These are phyloP conservation scores for Lecanicillium sp. DNA, from an alignment of 2,329 filamentous ascomycete genomes.

Conservation along the genomic window DNA sequence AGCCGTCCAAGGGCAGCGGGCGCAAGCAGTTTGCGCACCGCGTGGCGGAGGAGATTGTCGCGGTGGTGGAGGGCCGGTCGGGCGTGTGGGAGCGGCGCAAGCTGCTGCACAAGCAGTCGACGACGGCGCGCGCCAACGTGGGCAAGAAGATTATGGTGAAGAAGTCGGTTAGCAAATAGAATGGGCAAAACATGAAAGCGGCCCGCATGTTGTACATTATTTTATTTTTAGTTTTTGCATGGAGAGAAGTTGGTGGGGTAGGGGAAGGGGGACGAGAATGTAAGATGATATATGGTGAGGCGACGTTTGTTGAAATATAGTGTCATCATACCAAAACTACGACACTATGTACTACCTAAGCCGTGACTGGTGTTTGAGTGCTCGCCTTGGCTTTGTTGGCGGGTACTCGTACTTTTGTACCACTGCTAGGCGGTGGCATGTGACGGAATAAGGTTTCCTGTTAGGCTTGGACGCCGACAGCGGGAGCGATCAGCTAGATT, in stretches of 20 bases:
- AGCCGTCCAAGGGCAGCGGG: conserved; percentile 64
- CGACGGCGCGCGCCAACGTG: conserved; percentile 69
- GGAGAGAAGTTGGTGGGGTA: background rate
- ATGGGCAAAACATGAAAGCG: background rate
- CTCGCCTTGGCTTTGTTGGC: too few relatives aligned
- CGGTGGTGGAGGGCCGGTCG: conserved; percentile 81
- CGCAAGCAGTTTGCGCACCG: conserved; percentile 65
- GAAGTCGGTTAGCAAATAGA: conserved; percentile 23
- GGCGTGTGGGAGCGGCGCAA: conserved; percentile 76
- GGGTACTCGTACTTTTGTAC: too few relatives aligned
- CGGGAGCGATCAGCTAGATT: too few relatives aligned
- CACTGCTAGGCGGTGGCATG: too few relatives aligned
- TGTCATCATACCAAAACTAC: too few relatives aligned
- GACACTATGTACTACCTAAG: too few relatives aligned
- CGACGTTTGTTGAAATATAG: too few relatives aligned
- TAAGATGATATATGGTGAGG: too few relatives aligned
- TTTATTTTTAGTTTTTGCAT: conserved; percentile 1
- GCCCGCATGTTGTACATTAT: conserved; percentile 3
- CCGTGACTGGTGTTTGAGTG: too few relatives aligned
- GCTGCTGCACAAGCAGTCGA: conserved; percentile 72
- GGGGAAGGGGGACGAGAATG: too few relatives aligned
- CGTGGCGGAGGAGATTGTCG: conserved; percentile 78
- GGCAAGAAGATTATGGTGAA: conserved; percentile 27
- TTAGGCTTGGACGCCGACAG: too few relatives aligned
- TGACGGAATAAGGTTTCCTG: too few relatives aligned